Evolutionary conservation across 2,329 filamentous ascomycete genomes (phyloP).

Genomic region (Davidsoniella neocaledoniae): DNA sequence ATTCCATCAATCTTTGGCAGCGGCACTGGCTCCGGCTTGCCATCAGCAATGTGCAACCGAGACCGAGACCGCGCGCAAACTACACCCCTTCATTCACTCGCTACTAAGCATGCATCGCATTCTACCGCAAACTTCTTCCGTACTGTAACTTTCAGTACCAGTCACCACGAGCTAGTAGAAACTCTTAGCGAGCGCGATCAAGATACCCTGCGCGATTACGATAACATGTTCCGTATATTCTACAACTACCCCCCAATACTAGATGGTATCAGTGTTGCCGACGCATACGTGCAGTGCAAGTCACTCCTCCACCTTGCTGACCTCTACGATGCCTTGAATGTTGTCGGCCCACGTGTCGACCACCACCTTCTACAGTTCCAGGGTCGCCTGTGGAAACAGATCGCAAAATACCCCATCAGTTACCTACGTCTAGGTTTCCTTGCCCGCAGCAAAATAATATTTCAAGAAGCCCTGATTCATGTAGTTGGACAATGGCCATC

Average conservation of each 20-base stretch:
- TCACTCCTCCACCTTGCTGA: constrained; percentile 76
- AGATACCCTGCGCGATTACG: constrained; percentile 77
- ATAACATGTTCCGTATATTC: constrained; percentile 88
- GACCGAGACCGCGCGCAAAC: no score
- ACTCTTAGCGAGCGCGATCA: constrained; percentile 44
- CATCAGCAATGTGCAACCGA: background rate
- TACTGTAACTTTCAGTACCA: constrained; percentile 49
- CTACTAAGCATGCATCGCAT: constrained; percentile 12
- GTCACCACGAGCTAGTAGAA: constrained; percentile 23
- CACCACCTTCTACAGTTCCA: constrained; percentile 90
- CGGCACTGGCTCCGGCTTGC: background rate
- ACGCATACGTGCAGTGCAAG: constrained; percentile 89
- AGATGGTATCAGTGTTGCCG: constrained; percentile 75
- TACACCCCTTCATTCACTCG: constrained; percentile 10
- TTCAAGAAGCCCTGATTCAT: constrained; percentile 77
- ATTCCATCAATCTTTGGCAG: constrained; percentile 27
- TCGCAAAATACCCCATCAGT: constrained; percentile 85
- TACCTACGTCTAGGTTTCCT: constrained; percentile 84
- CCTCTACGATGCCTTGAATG: constrained; percentile 78
- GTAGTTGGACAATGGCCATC: constrained; percentile 89
- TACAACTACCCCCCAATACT: constrained; percentile 80
- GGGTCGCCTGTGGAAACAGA: constrained; percentile 82
- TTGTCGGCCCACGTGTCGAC: constrained; percentile 79
- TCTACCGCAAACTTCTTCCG: constrained; percentile 53
- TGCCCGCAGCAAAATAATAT: constrained; percentile 66